These are phyloP conservation scores for Hyaloperonospora arabidopsidis DNA, from an alignment of 352 stramenopile species.

Conservation along the genomic window DNA sequence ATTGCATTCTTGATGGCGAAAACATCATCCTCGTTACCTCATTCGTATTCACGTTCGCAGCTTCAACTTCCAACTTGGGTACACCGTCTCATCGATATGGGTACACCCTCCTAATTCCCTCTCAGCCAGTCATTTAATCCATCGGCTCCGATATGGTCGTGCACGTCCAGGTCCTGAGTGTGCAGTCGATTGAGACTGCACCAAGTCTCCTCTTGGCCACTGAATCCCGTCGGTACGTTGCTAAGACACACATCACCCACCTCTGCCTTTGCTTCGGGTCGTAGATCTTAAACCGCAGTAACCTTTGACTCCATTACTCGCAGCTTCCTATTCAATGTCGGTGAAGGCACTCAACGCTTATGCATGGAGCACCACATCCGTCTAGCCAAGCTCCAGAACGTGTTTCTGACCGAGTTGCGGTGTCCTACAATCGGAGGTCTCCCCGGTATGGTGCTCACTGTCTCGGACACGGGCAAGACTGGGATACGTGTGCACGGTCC, in stretches of 20 bases:
- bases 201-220: constrained; percentile 66
- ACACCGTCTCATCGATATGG: no score
- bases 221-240: constrained; percentile 44
- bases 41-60: no score
- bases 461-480: constrained; percentile 82
- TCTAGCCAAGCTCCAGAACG: constrained; percentile 68
- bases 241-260: no score
- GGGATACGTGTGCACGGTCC: constrained; percentile 68
- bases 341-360: constrained; percentile 83
- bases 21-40: no score
- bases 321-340: constrained; percentile 88
- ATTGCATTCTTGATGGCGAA: no score
- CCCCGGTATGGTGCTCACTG: constrained; percentile 82
- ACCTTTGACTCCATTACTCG: not conserved
- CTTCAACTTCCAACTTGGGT: no score
- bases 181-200: constrained; percentile 63
- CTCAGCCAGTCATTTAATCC: not conserved
- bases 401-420: constrained; percentile 82
- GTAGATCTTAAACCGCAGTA: constrained; percentile 10
- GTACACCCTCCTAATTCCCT: not conserved
- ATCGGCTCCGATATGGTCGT: constrained; percentile 48
- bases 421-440: constrained; percentile 76
- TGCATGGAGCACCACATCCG: constrained; percentile 89
- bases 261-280: no score
- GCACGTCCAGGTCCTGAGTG: constrained; percentile 68